A percentile compares a stretch with the other conserved stretches of the same genome.
Conservation (phyloP, 2,329 filamentous ascomycete species). For the Penicillium crustosum region DNA sequence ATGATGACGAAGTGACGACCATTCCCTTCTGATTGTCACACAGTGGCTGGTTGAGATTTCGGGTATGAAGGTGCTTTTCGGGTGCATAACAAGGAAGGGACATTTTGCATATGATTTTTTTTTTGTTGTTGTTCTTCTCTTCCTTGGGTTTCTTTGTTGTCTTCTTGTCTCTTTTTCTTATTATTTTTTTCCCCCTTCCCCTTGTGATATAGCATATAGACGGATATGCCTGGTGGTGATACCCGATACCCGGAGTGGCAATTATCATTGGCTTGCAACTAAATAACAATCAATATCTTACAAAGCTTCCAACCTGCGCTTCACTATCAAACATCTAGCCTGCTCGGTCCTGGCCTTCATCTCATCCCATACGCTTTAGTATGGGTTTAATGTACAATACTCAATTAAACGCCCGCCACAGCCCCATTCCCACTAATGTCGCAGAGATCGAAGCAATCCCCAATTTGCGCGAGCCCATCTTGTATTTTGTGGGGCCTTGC, state of each 20-base stretch:
- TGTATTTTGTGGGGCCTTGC: constrained; percentile 67
- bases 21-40: constrained; percentile 35
- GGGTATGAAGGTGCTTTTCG: constrained; percentile 21
- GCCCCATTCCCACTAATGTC: constrained; percentile 66
- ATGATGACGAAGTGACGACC: constrained; percentile 36
- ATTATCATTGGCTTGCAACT: constrained; percentile 26
- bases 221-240: constrained; percentile 36
- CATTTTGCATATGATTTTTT: constrained; percentile 31
- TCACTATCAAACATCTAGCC: neutral
- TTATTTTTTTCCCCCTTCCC: constrained; percentile 6
- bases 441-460: constrained; percentile 69
- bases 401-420: constrained; percentile 66
- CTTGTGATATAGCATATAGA: constrained; percentile 36
- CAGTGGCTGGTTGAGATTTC: constrained; percentile 30
- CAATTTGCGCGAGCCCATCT: constrained; percentile 67
- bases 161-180: constrained; percentile 10
- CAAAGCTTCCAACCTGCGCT: constrained; percentile 9
- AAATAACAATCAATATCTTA: constrained; percentile 25
- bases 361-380: neutral
- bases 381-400: neutral
- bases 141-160: constrained; percentile 1
- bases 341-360: neutral
- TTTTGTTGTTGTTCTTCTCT: constrained; percentile 15
- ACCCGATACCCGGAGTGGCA: constrained; percentile 39
- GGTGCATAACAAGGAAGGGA: constrained; percentile 35